Conservation (phyloP, 345 rosid species). For the Populus davidiana region DNA sequence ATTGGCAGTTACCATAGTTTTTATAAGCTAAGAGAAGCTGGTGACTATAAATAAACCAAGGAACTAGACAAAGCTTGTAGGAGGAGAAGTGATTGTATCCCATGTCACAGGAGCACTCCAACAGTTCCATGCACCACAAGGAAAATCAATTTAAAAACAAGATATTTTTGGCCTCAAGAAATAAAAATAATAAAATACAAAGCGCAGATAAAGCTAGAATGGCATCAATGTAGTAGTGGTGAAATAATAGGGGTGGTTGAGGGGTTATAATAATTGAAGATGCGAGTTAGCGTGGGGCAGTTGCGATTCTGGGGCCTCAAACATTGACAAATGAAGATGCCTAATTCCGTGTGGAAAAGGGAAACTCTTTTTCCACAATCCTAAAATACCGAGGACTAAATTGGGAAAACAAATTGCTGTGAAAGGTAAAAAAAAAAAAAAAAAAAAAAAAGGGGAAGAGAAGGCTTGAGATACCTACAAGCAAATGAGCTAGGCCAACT, state of each 20-base stretch:
- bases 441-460: not conserved
- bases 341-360: conserved; percentile 47
- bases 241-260: conserved; percentile 4
- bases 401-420: not conserved
- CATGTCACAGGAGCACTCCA: conserved; percentile 23
- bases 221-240: not conserved
- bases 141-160: not conserved
- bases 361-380: conserved; percentile 31
- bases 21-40: not conserved
- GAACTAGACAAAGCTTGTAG: not conserved
- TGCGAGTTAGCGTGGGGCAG: conserved; percentile 45
- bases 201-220: not conserved
- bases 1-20: not conserved
- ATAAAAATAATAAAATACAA: not conserved
- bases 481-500: conserved; percentile 30
- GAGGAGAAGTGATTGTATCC: conserved; percentile 22
- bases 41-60: not conserved
- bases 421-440: no score
- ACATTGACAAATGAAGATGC: conserved; percentile 46
- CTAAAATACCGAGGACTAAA: not conserved
- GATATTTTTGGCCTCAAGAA: no score
- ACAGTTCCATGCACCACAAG: conserved; percentile 3
- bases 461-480: conserved; percentile 31
- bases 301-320: conserved; percentile 51
- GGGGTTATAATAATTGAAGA: conserved; percentile 5